phyloP scores from a whole-genome alignment of 805 yeast genomes.

The Candida germanica region DNA sequence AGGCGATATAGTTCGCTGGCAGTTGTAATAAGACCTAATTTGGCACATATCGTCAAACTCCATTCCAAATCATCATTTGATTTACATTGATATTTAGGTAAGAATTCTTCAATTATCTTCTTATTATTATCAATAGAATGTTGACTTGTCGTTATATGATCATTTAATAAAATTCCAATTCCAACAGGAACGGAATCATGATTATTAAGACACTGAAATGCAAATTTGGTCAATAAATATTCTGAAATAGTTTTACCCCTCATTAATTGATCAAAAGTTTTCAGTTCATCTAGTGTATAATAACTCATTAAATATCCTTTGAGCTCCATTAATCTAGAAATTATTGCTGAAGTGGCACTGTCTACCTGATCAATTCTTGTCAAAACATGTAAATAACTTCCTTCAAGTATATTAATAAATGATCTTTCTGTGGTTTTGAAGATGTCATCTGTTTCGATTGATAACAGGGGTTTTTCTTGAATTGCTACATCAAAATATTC shows the following conservation, averaged over 20 bases:
- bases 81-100: slow-evolving; percentile 58
- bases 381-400: slow-evolving; percentile 54
- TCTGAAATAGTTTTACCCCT: slow-evolving; percentile 46
- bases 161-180: slow-evolving; percentile 52
- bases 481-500: slow-evolving; percentile 34
- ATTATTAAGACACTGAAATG: slow-evolving; percentile 50
- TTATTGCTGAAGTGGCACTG: slow-evolving; percentile 59
- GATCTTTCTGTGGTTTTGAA: slow-evolving; percentile 35
- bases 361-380: slow-evolving; percentile 59
- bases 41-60: slow-evolving; percentile 71
- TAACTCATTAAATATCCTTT: slow-evolving; percentile 51
- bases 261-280: slow-evolving; percentile 1
- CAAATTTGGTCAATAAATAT: slow-evolving; percentile 52
- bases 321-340: slow-evolving; percentile 60
- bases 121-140: slow-evolving; percentile 31
- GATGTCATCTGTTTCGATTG: slow-evolving; percentile 30
- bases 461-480: slow-evolving; percentile 28
- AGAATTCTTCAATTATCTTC: slow-evolving; percentile 48
- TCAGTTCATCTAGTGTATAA: slow-evolving; percentile 19
- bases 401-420: slow-evolving; percentile 54
- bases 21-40: slow-evolving; percentile 57
- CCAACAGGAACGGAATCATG: slow-evolving; percentile 64
- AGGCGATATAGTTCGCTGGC: slow-evolving; percentile 52
- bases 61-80: slow-evolving; percentile 79
- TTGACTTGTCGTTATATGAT: slow-evolving; percentile 42